Percentiles rank a stretch among this genome's conserved stretches.
Evolutionary conservation across 1,284 basidiomycete genomes (phyloP).

Genomic region (Coniferiporia sulphurascens): DNA sequence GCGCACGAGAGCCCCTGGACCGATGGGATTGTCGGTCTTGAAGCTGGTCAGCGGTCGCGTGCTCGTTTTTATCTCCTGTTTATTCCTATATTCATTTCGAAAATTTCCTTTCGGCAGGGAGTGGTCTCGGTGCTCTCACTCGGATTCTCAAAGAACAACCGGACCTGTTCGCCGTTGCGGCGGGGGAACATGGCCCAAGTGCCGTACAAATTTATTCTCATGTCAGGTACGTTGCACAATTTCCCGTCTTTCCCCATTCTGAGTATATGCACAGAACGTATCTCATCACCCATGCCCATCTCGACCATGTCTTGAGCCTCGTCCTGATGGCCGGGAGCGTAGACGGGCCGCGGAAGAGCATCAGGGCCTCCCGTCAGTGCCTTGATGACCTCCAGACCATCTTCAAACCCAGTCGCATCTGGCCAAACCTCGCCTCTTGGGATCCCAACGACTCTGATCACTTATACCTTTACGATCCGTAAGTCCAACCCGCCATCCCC

Average conservation of each 20-base stretch:
- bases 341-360: slow-evolving; percentile 54
- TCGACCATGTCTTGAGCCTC: slow-evolving; percentile 77
- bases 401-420: slow-evolving; percentile 71
- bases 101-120: slow-evolving; percentile 39
- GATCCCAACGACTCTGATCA: slow-evolving; percentile 50
- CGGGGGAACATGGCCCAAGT: slow-evolving; percentile 16
- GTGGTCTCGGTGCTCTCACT: slow-evolving; percentile 62
- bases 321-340: slow-evolving; percentile 72
- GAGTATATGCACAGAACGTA: slow-evolving; percentile 46
- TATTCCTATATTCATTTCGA: neutral
- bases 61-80: neutral
- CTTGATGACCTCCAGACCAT: slow-evolving; percentile 65
- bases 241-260: neutral
- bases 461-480: slow-evolving; percentile 58
- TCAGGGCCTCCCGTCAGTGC: slow-evolving; percentile 57
- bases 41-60: slow-evolving; percentile 52
- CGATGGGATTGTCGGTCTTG: slow-evolving; percentile 65
- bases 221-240: slow-evolving; percentile 39
- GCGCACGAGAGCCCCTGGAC: slow-evolving; percentile 51
- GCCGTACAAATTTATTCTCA: slow-evolving; percentile 56
- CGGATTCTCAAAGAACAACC: slow-evolving; percentile 49
- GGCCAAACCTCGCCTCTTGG: slow-evolving; percentile 80
- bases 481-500: slow-evolving; percentile 30
- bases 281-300: slow-evolving; percentile 75
- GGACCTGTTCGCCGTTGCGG: slow-evolving; percentile 41